Evolutionary conservation across 2,329 filamentous ascomycete genomes (phyloP), one percentile per base, ranked within the genome.

Genomic region (Scedosporium apiospermum): DNA sequence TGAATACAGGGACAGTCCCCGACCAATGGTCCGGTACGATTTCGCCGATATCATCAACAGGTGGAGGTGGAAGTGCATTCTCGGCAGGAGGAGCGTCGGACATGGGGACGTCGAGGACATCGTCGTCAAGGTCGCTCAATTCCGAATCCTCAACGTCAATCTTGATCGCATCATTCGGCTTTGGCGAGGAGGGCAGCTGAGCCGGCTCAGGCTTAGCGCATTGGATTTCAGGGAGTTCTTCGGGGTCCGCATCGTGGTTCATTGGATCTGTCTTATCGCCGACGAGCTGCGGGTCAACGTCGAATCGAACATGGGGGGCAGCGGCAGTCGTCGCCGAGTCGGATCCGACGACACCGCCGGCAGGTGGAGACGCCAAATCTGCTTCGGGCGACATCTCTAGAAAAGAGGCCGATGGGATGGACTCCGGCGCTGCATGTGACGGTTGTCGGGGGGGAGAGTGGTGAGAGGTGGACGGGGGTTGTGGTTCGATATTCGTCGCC

Each of bases 1-100:
- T 93, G 77, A 99, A 99, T 65, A 99, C 89, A 7, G 95, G 93
- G 42, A 99, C 89, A 65, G 87, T 90, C 65, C 92, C 93, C 71
- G 91, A 96, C 79, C 91, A 97, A 74, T 96, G 88, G 71, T 93
- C 91, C 1, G 93, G 93, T 57, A 87, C 79, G 62, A 96, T 83
- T 62, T 95, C 90, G 67, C 89, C 89, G 68, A 90, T 87, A 68
- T 91, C 88, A 57, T 85, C 82, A 12, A n/a, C 57, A 18, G 55
- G 34, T 4, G 34, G 34, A 38, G 34, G 34, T 38, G 34, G 34
- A 27, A 49, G 62, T 9, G 70, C 44, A 21, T 42, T 27, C 16
- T 58, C 18, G 18, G 53, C 38, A 14, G 66, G 62, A 5, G 68
- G 70, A 61, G 69, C 69, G 65, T 73, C 71, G 65, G 73, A 73